Evolutionary conservation across 108 stramenopile genomes (phyloP), one percentile per base, ranked within the genome.

Genomic region (Fragilaria crotonensis): DNA sequence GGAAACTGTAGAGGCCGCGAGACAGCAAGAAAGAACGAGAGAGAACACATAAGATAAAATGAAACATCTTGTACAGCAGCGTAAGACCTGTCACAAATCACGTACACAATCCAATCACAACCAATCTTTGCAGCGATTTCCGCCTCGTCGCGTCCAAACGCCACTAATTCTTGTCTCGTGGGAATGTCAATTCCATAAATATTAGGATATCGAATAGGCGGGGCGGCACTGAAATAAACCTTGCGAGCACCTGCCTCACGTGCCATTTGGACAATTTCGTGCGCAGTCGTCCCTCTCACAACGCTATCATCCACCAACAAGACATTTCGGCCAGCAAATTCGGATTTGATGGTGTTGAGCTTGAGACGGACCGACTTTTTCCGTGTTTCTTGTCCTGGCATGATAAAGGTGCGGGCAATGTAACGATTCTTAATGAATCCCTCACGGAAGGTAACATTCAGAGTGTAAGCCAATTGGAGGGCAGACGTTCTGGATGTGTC

Each of bases 171-270:
- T 26, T 84, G 73, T 33, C 83, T 61, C 25, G 98, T 96, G 26
- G 97, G 96, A 72, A 99, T 98, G 72, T 99, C 97, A 58, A 99
- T 97, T 19, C 98, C 98, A 63, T 98, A 98, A 52, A 97, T 95
- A 66, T 98, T 98, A 14, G 97, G 94, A 68, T 95, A 96, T 11
- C 98, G 91, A 68, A 99, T 96, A n/a, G 96, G 88, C 17, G 98
- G 98, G 5, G 96, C 95, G 5, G 96, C 95, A 41, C 74, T 82
- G 60, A 99, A 87, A 76, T 79, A 96, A 27, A 99, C 97, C 69
- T 96, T 96, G 18, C 67, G 76, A 2, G 98, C 98, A 11, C 98
- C 98, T 0, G 98, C 98, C 45, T 98, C 97, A 32, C 98, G 86
- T 18, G 97, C 97, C 97, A 99, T 97, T 70, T 94, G 85, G 45